Evolutionary conservation across 2,329 filamentous ascomycete genomes (phyloP).

Genomic region (Fusarium sp.): DNA sequence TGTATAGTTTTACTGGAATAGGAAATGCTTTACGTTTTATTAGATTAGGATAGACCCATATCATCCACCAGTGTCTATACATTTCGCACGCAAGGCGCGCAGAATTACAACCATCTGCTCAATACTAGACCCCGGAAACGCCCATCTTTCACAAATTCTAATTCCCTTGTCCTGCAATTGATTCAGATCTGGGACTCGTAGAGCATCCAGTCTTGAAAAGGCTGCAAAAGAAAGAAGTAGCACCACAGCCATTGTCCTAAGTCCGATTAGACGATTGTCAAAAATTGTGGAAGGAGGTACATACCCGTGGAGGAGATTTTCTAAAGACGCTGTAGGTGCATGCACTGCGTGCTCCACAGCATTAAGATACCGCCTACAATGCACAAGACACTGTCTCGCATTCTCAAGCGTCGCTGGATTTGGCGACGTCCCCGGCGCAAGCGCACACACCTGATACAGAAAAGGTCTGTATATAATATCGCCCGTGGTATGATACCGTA

Average conservation of each 20-base stretch:
- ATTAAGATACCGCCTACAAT: constrained; percentile 30
- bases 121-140: constrained; percentile 36
- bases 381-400: constrained; percentile 30
- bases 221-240: constrained; percentile 35
- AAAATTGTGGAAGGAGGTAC: neutral
- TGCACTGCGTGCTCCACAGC: constrained; percentile 32
- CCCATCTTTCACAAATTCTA: constrained; percentile 37
- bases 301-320: constrained; percentile 36
- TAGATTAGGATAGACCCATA: fast-evolving
- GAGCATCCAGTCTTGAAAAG: constrained; percentile 23
- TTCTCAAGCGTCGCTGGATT: constrained; percentile 29
- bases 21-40: neutral
- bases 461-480: constrained; percentile 39
- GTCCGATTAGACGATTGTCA: neutral
- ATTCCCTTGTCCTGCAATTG: constrained; percentile 37
- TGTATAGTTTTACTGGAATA: neutral
- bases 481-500: constrained; percentile 32
- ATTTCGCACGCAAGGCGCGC: constrained; percentile 34
- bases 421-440: neutral
- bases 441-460: constrained; percentile 30
- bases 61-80: constrained; percentile 31
- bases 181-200: constrained; percentile 33
- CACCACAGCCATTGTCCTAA: constrained; percentile 34
- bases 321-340: constrained; percentile 21
- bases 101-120: constrained; percentile 41